These are phyloP conservation scores for Mrakia gelida DNA, from an alignment of 768 basidiomycete genomes.

Conservation along the genomic window DNA sequence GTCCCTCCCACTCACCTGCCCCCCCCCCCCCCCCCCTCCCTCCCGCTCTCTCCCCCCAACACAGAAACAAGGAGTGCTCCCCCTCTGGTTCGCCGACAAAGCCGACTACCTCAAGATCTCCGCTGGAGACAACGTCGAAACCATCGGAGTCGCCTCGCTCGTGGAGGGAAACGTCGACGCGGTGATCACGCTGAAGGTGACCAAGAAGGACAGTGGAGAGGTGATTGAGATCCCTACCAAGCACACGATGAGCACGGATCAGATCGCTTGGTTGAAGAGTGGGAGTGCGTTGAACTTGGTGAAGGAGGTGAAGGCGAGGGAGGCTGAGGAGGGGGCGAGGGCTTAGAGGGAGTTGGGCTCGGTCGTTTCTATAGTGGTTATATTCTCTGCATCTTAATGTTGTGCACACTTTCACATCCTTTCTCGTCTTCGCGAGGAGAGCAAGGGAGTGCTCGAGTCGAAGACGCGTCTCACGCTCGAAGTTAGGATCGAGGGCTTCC, in stretches of 20 bases:
- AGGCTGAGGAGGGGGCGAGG: neutral
- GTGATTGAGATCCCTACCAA: conserved; percentile 64
- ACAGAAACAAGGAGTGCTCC: conserved; percentile 95
- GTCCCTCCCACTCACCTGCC: conserved; percentile 9
- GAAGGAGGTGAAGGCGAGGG: conserved; percentile 26
- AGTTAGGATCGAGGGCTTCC: no score
- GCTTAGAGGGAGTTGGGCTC: neutral
- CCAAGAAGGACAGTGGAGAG: conserved; percentile 56
- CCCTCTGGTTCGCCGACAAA: conserved; percentile 88
- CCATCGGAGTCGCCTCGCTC: conserved; percentile 70
- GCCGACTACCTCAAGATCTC: conserved; percentile 77
- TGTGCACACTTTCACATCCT: no score
- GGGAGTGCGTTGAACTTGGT: conserved; percentile 76
- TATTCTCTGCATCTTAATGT: no score
- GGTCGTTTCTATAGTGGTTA: neutral
- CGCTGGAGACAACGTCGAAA: conserved; percentile 71
- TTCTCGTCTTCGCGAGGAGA: no score
- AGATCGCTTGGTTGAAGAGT: conserved; percentile 80
- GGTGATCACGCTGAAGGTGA: conserved; percentile 57
- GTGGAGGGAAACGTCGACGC: conserved; percentile 46
- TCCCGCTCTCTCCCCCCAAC: neutral
- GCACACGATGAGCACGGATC: conserved; percentile 87
- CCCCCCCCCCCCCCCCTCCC: conserved; percentile 16
- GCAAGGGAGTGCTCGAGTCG: no score
- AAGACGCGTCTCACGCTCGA: no score